A percentile compares a stretch with the other conserved stretches of the same genome.
These are phyloP conservation scores for Hypsizygus marmoreus DNA, from an alignment of 768 basidiomycete genomes.

Conservation along the genomic window DNA sequence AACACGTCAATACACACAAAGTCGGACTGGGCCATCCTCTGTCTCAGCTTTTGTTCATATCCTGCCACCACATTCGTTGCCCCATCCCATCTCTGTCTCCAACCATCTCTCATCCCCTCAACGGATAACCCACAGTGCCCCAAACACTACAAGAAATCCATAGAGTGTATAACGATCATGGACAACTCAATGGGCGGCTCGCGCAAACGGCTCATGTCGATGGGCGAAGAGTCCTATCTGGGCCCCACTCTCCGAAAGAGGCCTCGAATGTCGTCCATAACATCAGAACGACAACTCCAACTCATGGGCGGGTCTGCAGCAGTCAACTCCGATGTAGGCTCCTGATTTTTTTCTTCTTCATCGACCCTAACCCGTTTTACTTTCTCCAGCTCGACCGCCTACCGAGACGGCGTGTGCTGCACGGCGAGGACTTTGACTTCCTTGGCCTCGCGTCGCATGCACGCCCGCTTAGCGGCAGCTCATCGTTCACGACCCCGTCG, in stretches of 20 bases:
- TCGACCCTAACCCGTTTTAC: conserved; percentile 2
- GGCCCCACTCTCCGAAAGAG: conserved; percentile 29
- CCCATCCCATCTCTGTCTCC: conserved; percentile 7
- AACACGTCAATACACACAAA: conserved; percentile 37
- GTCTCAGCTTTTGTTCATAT: conserved; percentile 7
- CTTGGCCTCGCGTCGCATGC: conserved; percentile 12
- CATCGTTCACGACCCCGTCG: conserved; percentile 25
- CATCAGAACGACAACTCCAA: conserved; percentile 18
- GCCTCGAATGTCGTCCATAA: conserved; percentile 32
- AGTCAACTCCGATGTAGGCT: conserved; percentile 14
- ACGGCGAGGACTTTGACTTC: conserved; percentile 17
- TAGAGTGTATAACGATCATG: too few relatives aligned
- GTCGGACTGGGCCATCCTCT: conserved; percentile 9
- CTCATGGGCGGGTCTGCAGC: conserved; percentile 14
- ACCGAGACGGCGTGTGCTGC: conserved; percentile 17
- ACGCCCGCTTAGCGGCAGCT: conserved; percentile 24
- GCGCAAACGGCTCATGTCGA: conserved; percentile 37
- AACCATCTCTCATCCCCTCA: conserved; percentile 6
- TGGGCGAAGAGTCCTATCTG: conserved; percentile 25
- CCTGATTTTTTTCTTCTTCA: conserved; percentile 6
- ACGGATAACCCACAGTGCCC: conserved; percentile 5
- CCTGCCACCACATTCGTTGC: conserved; percentile 16
- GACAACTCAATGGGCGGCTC: conserved; percentile 15
- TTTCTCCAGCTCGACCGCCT: conserved; percentile 20
- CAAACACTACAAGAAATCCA: too few relatives aligned